A percentile compares a stretch with the other conserved stretches of the same genome.
phyloP scores from a whole-genome alignment of 2,329 filamentous ascomycete species.

The Graphilbum sp. region DNA sequence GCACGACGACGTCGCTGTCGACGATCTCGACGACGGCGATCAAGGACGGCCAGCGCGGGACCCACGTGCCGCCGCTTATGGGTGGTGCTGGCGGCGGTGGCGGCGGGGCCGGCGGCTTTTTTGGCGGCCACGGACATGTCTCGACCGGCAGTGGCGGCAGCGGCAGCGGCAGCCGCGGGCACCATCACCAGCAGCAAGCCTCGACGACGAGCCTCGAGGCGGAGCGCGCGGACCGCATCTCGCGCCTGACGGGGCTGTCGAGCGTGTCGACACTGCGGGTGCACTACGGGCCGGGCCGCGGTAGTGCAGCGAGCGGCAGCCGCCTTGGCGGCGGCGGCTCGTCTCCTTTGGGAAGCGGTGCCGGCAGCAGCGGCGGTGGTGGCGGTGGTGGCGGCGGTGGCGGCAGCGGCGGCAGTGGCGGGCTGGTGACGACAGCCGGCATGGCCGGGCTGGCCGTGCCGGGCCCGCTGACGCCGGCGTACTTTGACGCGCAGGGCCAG shows the following conservation, averaged over 20 bases:
- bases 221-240: conserved; percentile 88
- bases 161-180: conserved; percentile 37
- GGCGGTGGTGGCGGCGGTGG: conserved; percentile 26
- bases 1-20: conserved; percentile 79
- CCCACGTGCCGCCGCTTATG: conserved; percentile 17
- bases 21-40: conserved; percentile 86
- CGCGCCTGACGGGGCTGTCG: conserved; percentile 81
- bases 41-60: conserved; percentile 86
- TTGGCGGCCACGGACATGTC: too few species aligned
- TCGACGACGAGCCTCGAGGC: conserved; percentile 68
- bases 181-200: conserved; percentile 38
- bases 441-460: conserved; percentile 4
- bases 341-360: conserved; percentile 8
- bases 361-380: conserved; percentile 23
- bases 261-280: conserved; percentile 59
- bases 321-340: conserved; percentile 12
- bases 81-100: background rate
- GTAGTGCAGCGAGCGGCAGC: conserved; percentile 8
- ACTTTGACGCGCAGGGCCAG: conserved; percentile 65
- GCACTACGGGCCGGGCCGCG: conserved; percentile 12
- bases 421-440: too few species aligned
- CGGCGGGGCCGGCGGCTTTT: too few species aligned
- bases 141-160: background rate
- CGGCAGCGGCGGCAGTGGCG: background rate
- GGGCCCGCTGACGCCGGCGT: conserved; percentile 41